A percentile compares a stretch with the other conserved stretches of the same genome.
These are phyloP conservation scores for Gnetum montanum DNA, from an alignment of 75 land plant genomes.

Conservation along the genomic window DNA sequence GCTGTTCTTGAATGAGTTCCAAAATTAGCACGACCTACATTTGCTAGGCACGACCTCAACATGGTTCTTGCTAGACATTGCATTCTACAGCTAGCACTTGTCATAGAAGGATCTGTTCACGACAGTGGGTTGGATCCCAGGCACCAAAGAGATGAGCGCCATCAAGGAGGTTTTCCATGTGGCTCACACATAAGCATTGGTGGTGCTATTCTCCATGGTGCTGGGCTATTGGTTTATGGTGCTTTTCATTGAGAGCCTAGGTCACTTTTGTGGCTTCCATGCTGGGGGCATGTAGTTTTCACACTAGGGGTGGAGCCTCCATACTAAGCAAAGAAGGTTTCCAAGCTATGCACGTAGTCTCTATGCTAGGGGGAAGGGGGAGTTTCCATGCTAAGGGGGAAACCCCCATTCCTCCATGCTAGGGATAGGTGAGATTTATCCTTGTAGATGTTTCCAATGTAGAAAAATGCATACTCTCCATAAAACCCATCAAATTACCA, in stretches of 20 bases:
- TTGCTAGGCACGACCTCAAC: slow-evolving; percentile 25
- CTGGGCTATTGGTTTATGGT: slow-evolving; percentile 67
- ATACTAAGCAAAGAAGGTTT: no score
- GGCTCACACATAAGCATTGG: slow-evolving; percentile 34
- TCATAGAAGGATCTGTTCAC: slow-evolving; percentile 49
- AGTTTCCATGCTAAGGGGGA: no score
- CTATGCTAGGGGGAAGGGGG: no score
- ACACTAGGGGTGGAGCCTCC: no score
- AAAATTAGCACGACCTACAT: slow-evolving; percentile 25
- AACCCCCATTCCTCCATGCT: no score
- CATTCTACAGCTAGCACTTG: slow-evolving; percentile 36
- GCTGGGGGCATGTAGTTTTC: no score
- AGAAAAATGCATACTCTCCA: no score
- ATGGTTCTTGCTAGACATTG: slow-evolving; percentile 40
- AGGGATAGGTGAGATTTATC: no score
- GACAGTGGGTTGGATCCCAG: slow-evolving; percentile 30
- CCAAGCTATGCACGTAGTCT: no score
- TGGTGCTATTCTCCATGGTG: slow-evolving; percentile 45
- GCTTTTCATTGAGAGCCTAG: slow-evolving; percentile 27
- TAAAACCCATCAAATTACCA: no score
- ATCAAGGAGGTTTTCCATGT: slow-evolving; percentile 31
- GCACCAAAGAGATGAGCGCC: slow-evolving; percentile 26
- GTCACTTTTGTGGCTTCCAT: no score
- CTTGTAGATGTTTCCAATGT: no score
- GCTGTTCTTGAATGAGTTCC: slow-evolving; percentile 24